phyloP scores from a whole-genome alignment of 116 monocot genomes.

The Trichopus zeylanicus region DNA sequence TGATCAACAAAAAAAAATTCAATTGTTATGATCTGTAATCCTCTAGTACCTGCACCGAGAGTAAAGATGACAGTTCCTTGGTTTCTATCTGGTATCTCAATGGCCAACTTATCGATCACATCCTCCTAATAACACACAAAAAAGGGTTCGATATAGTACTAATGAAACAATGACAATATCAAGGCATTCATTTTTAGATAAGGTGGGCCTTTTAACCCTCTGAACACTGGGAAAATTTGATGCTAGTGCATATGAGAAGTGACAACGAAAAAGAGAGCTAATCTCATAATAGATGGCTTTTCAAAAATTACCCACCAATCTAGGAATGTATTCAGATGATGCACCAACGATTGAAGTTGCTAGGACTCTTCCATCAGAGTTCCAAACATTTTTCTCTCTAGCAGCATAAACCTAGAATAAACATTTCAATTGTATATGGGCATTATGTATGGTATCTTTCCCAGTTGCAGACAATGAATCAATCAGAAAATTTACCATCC shows the following conservation, averaged over 20 bases:
- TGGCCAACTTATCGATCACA: constrained; percentile 20
- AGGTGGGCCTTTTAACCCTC: too few species aligned
- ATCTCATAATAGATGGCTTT: background rate
- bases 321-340: constrained; percentile 30
- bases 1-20: background rate
- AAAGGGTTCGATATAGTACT: background rate
- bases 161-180: background rate
- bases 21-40: background rate
- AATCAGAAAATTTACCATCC: background rate
- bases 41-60: constrained; percentile 18
- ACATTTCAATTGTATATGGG: background rate
- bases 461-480: background rate
- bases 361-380: constrained; percentile 14
- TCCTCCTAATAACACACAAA: constrained; percentile 14
- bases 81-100: constrained; percentile 4
- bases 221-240: background rate
- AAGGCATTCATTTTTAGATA: background rate
- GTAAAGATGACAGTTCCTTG: constrained; percentile 22
- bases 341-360: constrained; percentile 19
- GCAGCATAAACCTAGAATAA: constrained; percentile 28
- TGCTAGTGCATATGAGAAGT: background rate
- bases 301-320: constrained; percentile 15
- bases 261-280: background rate
- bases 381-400: constrained; percentile 22
- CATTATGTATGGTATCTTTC: background rate